These are phyloP conservation scores for Naumovozyma dairenensis DNA, from an alignment of 805 yeast genomes.

Conservation along the genomic window DNA sequence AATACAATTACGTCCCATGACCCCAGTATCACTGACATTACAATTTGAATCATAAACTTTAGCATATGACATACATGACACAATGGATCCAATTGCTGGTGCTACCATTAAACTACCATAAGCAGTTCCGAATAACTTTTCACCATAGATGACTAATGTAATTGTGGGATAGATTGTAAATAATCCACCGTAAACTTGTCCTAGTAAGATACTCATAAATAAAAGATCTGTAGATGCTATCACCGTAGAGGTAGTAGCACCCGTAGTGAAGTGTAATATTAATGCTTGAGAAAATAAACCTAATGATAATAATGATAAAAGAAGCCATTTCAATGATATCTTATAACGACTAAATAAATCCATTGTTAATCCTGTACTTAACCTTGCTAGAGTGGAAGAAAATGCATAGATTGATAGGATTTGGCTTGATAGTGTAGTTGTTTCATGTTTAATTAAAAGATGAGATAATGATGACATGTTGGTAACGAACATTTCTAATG, in stretches of 20 bases:
- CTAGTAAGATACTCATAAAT: slow-evolving; percentile 42
- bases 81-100: slow-evolving; percentile 72
- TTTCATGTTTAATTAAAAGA: slow-evolving; percentile 14
- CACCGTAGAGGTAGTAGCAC: slow-evolving; percentile 10
- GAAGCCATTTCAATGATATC: slow-evolving; percentile 26
- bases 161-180: slow-evolving; percentile 84
- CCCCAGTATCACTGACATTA: slow-evolving; percentile 2
- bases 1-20: slow-evolving; percentile 13
- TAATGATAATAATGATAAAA: slow-evolving; percentile 26
- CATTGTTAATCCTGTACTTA: slow-evolving; percentile 55
- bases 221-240: slow-evolving; percentile 15
- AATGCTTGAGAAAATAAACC: slow-evolving; percentile 32
- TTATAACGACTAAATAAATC: slow-evolving; percentile 41
- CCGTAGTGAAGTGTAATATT: slow-evolving; percentile 13
- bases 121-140: slow-evolving; percentile 78
- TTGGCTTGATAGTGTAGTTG: slow-evolving; percentile 25
- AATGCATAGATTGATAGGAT: slow-evolving; percentile 49
- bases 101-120: slow-evolving; percentile 88
- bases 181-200: slow-evolving; percentile 69
- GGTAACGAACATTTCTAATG: slow-evolving; percentile 74
- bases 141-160: slow-evolving; percentile 78
- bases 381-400: slow-evolving; percentile 64
- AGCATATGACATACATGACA: slow-evolving; percentile 66
- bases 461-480: slow-evolving; percentile 69
- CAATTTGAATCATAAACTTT: slow-evolving; percentile 40